phyloP scores from a whole-genome alignment of 2,329 filamentous ascomycete species.

The Cladobotryum mycophilum region DNA sequence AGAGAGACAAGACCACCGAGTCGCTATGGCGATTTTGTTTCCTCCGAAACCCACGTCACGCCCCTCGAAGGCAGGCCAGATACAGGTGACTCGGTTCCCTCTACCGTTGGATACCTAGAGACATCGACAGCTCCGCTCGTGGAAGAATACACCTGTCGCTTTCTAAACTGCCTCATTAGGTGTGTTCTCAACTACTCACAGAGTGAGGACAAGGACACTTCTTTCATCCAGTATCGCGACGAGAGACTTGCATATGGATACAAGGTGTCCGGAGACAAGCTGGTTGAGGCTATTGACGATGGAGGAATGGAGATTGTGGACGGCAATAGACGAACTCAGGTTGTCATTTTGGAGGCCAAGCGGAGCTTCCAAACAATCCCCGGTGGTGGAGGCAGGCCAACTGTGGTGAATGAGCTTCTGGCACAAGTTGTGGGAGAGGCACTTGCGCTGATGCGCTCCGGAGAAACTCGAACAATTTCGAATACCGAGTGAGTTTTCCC shows the following conservation, averaged over 20 bases:
- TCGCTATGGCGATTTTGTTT: background rate
- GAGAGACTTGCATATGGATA: background rate
- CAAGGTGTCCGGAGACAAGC: too few species aligned
- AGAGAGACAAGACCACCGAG: background rate
- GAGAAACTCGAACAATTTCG: too few species aligned
- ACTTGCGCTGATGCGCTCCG: too few species aligned
- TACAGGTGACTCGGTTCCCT: background rate
- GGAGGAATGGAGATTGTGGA: too few species aligned
- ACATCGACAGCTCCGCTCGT: background rate
- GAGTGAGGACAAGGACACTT: background rate
- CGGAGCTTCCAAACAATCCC: too few species aligned
- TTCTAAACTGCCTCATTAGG: background rate
- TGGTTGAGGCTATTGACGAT: too few species aligned
- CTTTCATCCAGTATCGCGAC: background rate
- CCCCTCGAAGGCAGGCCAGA: background rate
- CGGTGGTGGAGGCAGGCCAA: too few species aligned
- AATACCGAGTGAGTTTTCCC: too few species aligned
- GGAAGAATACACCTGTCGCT: background rate
- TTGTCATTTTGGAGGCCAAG: too few species aligned
- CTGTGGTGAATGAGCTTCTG: too few species aligned
- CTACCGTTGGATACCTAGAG: background rate
- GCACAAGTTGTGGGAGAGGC: too few species aligned
- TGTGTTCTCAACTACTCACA: background rate
- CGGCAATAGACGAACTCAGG: too few species aligned
- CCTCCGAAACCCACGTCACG: background rate